These are phyloP conservation scores for Discostella stelligeroides DNA, from an alignment of 108 stramenopile species.

Conservation along the genomic window DNA sequence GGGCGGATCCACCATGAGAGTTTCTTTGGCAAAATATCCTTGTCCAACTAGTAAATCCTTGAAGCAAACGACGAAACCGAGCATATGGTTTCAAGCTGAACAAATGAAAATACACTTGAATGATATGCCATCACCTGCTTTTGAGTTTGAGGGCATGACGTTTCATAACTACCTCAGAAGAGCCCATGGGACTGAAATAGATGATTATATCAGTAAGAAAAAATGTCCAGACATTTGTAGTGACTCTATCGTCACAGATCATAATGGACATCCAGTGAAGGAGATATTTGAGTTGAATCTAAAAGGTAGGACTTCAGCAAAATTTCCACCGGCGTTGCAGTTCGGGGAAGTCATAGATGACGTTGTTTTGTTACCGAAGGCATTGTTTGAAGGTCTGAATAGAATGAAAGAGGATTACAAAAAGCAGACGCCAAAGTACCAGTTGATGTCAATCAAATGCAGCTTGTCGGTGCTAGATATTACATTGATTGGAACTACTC, in stretches of 20 bases:
- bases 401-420: constrained; percentile 15
- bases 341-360: constrained; percentile 53
- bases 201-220: constrained; percentile 27
- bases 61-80: constrained; percentile 33
- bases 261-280: constrained; percentile 43
- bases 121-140: constrained; percentile 32
- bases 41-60: neutral
- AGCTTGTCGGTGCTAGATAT: constrained; percentile 36
- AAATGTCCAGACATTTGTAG: neutral
- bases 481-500: constrained; percentile 33
- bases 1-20: constrained; percentile 30
- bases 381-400: constrained; percentile 43
- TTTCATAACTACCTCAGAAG: constrained; percentile 32
- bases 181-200: constrained; percentile 34
- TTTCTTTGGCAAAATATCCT: constrained; percentile 30
- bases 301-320: constrained; percentile 16
- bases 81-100: constrained; percentile 23
- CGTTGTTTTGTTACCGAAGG: constrained; percentile 34
- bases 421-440: constrained; percentile 29
- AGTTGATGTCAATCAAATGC: constrained; percentile 48
- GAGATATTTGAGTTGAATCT: constrained; percentile 49
- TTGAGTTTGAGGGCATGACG: constrained; percentile 21
- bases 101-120: constrained; percentile 30
- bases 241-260: constrained; percentile 33
- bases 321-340: constrained; percentile 41